A percentile compares a stretch with the other conserved stretches of the same genome.
Conservation (phyloP, 768 basidiomycete species). For the Panaeolus papilionaceus region DNA sequence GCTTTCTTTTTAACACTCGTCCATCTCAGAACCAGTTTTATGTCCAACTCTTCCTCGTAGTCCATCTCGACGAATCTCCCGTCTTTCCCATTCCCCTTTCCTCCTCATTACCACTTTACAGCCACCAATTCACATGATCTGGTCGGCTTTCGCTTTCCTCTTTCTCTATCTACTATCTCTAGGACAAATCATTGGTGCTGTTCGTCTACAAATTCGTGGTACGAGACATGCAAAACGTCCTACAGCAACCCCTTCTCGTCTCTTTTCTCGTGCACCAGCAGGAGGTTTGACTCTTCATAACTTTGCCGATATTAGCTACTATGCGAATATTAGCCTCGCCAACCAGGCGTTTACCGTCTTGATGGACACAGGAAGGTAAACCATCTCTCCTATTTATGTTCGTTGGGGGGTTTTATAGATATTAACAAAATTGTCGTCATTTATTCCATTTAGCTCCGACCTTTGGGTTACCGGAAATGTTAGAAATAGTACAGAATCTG, state of each 20-base stretch:
- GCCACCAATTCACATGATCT: slow-evolving; percentile 16
- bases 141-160: slow-evolving; percentile 10
- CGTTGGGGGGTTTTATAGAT: not conserved
- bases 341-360: slow-evolving; percentile 43
- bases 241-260: slow-evolving; percentile 5
- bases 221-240: not conserved
- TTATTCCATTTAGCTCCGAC: slow-evolving; percentile 55
- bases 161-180: slow-evolving; percentile 14
- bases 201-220: slow-evolving; percentile 19
- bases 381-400: slow-evolving; percentile 5
- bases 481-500: slow-evolving; percentile 43
- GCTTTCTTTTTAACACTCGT: slow-evolving; percentile 17
- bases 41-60: slow-evolving; percentile 15
- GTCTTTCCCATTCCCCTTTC: slow-evolving; percentile 5
- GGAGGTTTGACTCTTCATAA: slow-evolving; percentile 30
- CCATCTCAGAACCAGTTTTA: slow-evolving; percentile 9
- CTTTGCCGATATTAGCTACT: slow-evolving; percentile 46
- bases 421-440: not conserved
- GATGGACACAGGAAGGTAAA: slow-evolving; percentile 56
- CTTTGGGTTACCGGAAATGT: slow-evolving; percentile 61
- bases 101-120: not conserved
- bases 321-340: slow-evolving; percentile 43
- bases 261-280: slow-evolving; percentile 9
- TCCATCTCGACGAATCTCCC: not conserved
- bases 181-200: not conserved